Base-by-base conservation (phyloP, 305 asterid genomes). In the Salvia sclarea region DNA sequence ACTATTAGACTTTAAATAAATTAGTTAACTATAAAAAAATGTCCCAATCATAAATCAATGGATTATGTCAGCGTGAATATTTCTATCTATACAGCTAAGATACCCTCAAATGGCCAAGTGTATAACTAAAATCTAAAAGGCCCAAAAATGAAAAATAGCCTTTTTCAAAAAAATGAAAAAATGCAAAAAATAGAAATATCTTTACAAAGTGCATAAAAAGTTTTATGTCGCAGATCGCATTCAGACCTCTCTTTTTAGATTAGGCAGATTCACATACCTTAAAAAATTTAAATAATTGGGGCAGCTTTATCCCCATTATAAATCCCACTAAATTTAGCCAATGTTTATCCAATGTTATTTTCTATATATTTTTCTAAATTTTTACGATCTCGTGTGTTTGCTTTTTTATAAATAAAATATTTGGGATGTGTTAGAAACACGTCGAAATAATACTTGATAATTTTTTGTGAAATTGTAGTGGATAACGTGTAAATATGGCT, bases 1-100 rank as follows among this genome's bases (percentile, higher is more conserved):
- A 14, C 21, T 5, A 44, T 16, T 25, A 16, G 53, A 16, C 53
- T 45, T 45, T 3, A 0, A 45, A 14, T 45, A 7, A 45, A 45
- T 6, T 16, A 5, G 6, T 25, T 25, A 25, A 25, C 30, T 4
- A 25, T 30, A 7, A 17, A 18, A 17, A 17, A 12, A 43, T n/a
- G n/a, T 14, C 61, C 0, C 24, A 7, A 28, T 28, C 24, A 55
- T 22, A 55, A 3, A 14, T n/a, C 3, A 5, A 7, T 5, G 7
- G 40, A 17, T 57, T 4, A 57, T 28, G 16, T 57, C 45, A 20
- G 18, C 48, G 11, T 59, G 64, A 59, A 59, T 59, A 59, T 59
- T 56, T 37, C 50, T 59, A 59, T 59, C 64, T 37, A 18, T 18
- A 59, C 64, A 59, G 49, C 48, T 59, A 59, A 59, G 31, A 59